Evolutionary conservation across 345 rosid genomes (phyloP), one percentile per base, ranked within the genome.

Genomic region (Sisymbrium altissimum): DNA sequence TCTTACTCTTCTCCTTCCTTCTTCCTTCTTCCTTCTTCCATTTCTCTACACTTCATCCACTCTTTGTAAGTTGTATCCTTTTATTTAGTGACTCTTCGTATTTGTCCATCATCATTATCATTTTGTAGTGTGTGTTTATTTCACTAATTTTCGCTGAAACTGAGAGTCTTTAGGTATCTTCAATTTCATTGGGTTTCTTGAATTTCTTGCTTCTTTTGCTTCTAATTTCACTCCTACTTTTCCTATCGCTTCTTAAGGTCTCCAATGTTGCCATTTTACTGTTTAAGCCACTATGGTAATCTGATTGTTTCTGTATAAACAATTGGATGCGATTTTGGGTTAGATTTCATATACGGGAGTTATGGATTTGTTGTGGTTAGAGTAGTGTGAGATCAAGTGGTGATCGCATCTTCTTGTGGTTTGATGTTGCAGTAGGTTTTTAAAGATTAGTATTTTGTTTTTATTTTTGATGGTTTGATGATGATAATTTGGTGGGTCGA

Each of bases 141-240:
- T 32, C 38, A n/a, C 15, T 64, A 55, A 12, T 64, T 68, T 32
- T 70, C 35, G 27, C 64, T 53, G 71, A 44, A 33, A 63, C 36
- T 54, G n/a, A 44, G 36, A n/a, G n/a, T n/a, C 1, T 1, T 35
- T 46, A 36, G 41, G 41, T 74, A 3, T 4, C 49, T 66, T 74
- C 65, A 25, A 46, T 66, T 74, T 33, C 27, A 3, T 38, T 25
- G 41, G 27, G 0, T 25, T 56, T 48, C 64, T 30, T 38, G 50
- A 52, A 30, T 41, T 7, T 3, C 15, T 52, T 38, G 4, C 11
- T 7, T 14, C 4, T 41, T 30, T 21, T 19, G 68, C n/a, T 53
- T 76, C 15, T 15, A 76, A 77, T 73, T 77, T 50, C 69, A 68
- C 36, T 30, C 13, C 6, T 74, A 50, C 25, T 45, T 15, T 56